A percentile compares a stretch with the other conserved stretches of the same genome.
Evolutionary conservation across 2,329 filamentous ascomycete species (phyloP).

Genomic region (Fusarium cyanostomum): DNA sequence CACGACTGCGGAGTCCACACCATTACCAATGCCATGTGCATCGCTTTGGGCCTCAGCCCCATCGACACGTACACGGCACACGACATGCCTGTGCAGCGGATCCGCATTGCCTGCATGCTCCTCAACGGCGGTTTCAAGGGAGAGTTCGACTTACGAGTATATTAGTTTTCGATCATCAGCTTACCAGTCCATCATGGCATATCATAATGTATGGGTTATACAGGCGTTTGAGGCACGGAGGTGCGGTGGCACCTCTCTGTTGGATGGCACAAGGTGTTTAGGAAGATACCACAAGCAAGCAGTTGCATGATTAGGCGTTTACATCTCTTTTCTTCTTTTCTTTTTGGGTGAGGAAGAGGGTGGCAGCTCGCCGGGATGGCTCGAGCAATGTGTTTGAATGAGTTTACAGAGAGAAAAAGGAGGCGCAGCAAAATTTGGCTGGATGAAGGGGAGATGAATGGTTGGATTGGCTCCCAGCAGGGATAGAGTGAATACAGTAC

Average conservation of each 20-base stretch:
- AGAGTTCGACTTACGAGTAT: conserved; percentile 63
- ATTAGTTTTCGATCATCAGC: conserved; percentile 34
- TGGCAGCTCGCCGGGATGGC: conserved; percentile 18
- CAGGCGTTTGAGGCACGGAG: conserved; percentile 33
- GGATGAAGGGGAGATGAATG: neutral
- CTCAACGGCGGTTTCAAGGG: conserved; percentile 73
- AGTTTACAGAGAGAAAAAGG: neutral
- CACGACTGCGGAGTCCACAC: conserved; percentile 83
- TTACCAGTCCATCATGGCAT: conserved; percentile 11
- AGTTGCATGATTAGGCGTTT: conserved; percentile 35
- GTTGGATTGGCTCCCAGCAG: neutral
- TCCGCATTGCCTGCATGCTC: conserved; percentile 71
- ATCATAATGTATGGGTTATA: conserved; percentile 19
- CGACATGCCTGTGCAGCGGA: conserved; percentile 68
- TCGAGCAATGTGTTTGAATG: conserved; percentile 25
- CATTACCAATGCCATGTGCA: conserved; percentile 75
- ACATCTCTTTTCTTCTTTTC: neutral
- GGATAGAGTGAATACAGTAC: neutral
- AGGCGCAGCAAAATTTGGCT: neutral
- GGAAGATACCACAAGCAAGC: conserved; percentile 38
- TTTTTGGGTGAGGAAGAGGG: conserved; percentile 20
- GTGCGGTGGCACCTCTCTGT: conserved; percentile 11
- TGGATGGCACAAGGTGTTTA: conserved; percentile 31
- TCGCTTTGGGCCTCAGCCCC: conserved; percentile 63
- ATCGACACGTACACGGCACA: conserved; percentile 57